Base-by-base conservation (phyloP, 1,139 yeast species). In the Pichia sp. region DNA sequence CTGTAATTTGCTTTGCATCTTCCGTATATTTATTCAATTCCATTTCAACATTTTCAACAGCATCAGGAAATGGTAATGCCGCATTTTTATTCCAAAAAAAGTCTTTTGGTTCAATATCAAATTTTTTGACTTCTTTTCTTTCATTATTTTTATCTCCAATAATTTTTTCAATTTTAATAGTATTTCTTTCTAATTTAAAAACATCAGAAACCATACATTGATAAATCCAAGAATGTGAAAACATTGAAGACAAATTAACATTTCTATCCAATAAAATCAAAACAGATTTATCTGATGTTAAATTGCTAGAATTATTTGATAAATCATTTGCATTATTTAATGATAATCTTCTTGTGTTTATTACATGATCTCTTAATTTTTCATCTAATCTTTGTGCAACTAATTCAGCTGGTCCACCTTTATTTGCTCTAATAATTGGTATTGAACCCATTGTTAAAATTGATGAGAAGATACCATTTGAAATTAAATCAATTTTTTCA, bases 121-220 rank as follows among this genome's bases (percentile, higher is more conserved):
- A 84, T 52, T 78, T 75, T 56, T 83, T 82, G 42, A 71, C 69
- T 28, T 70, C 65, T 4, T 65, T 62, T 33, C 65, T 65, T 26
- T 69, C 73, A 9, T 51, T 53, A 71, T 75, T 34, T 71, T 73
- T 41, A 60, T 42, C 63, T 46, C 40, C 43, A 18, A 37, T n/a
- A 11, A 38, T 41, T 18, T 42, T 46, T 29, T 66, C 63, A 42
- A 88, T 75, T 10, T 86, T 79, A 54, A 87, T 82, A 40, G 90
- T 79, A 66, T 90, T 90, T 62, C 95, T 77, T 57, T 82, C 78
- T 58, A 92, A 74, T 49, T 79, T 78, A 65, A 94, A 87, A 9
- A 89, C 95, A 65, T 92, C 99, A 60, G 90, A 86, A 18, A 92
- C 95, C 79, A 92, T 83, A 60, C 97, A 89, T 69, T 92, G 96